Evolutionary conservation across 169 alveolate species (phyloP).

Genomic region (Babesia bovis): DNA sequence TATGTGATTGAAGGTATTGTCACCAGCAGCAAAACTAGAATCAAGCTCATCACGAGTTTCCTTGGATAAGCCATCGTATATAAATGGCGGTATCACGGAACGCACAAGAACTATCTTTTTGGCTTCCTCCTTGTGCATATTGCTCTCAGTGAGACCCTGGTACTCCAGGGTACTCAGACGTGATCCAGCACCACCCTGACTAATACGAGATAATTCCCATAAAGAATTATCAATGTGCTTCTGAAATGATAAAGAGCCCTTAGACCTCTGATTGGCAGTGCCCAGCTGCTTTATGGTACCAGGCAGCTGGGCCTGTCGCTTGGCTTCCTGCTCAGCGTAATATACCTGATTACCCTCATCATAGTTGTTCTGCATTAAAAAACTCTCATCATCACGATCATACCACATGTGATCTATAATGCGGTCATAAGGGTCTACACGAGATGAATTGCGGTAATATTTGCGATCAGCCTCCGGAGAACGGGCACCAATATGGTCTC

Average conservation of each 20-base stretch:
- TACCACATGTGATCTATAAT: constrained; percentile 71
- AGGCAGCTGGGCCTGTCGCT: constrained; percentile 64
- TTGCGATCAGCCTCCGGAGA: neutral
- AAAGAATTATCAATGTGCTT: constrained; percentile 90
- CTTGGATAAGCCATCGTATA: constrained; percentile 80
- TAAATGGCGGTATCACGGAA: constrained; percentile 90
- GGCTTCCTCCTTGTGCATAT: constrained; percentile 88
- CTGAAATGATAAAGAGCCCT: constrained; percentile 69
- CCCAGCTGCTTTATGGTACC: constrained; percentile 13
- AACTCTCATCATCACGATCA: constrained; percentile 68
- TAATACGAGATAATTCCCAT: constrained; percentile 95
- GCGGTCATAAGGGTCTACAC: constrained; percentile 26
- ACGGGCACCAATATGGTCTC: constrained; percentile 14
- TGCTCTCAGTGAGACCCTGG: constrained; percentile 77
- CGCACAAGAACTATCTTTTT: constrained; percentile 91
- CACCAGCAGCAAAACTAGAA: constrained; percentile 44
- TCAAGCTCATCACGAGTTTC: constrained; percentile 34
- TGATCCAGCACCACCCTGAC: constrained; percentile 89
- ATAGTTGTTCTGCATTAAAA: constrained; percentile 63
- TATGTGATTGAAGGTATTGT: constrained; percentile 83
- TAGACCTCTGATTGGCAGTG: neutral
- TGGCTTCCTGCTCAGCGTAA: constrained; percentile 55
- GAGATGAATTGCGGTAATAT: neutral
- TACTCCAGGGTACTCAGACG: constrained; percentile 75
- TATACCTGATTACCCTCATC: constrained; percentile 56